These are phyloP conservation scores for Xerocomellus intermedius DNA, from an alignment of 768 basidiomycete species.

Conservation along the genomic window DNA sequence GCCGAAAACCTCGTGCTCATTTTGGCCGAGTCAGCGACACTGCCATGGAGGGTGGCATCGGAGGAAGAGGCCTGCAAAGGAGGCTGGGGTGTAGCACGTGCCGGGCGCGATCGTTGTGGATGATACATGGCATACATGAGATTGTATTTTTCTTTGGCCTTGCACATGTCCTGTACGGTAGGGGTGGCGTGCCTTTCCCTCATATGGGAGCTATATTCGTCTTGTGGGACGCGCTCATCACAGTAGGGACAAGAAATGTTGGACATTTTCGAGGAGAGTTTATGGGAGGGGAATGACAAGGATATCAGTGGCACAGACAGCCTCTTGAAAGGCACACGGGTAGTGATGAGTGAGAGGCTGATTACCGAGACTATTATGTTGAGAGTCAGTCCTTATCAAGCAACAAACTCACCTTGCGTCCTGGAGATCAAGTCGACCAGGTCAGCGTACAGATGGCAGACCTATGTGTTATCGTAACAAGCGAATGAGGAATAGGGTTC, in stretches of 20 bases:
- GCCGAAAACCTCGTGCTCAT: constrained; percentile 20
- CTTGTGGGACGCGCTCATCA: constrained; percentile 1
- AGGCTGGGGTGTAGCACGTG: not conserved
- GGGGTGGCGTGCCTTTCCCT: constrained; percentile 11
- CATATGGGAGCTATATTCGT: constrained; percentile 9
- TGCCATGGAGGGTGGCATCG: not conserved
- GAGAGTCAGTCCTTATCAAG: not conserved
- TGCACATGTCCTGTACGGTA: constrained; percentile 7
- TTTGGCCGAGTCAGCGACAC: not conserved
- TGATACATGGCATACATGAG: not conserved
- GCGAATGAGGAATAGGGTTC: not conserved
- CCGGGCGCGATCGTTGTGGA: not conserved
- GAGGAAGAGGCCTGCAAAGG: not conserved
- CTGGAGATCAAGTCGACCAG: not conserved
- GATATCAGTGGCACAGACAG: not conserved
- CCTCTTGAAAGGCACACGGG: not conserved
- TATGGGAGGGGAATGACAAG: not conserved
- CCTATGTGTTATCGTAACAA: not conserved
- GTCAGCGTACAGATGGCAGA: not conserved
- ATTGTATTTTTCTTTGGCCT: constrained; percentile 1
- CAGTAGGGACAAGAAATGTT: constrained; percentile 17
- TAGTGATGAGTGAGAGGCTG: not conserved
- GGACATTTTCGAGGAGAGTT: not conserved
- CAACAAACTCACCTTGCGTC: not conserved
- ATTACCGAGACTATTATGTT: not conserved